Percentiles rank a stretch among this genome's conserved stretches.
These are phyloP conservation scores for Schizosaccharomyces cryophilus DNA, from an alignment of 805 yeast species.

Conservation along the genomic window DNA sequence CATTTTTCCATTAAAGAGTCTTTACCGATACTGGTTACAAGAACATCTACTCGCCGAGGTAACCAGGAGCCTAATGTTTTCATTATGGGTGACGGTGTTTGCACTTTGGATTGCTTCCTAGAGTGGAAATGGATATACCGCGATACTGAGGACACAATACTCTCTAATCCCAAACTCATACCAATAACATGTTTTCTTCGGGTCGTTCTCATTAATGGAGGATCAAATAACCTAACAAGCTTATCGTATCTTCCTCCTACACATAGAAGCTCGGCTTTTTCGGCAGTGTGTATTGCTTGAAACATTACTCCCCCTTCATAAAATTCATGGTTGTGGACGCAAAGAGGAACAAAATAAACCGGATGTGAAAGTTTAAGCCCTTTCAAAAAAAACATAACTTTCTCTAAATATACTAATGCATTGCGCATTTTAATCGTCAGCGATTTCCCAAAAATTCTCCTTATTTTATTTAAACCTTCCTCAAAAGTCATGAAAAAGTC, in stretches of 20 bases:
- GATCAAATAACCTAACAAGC: conserved; percentile 20
- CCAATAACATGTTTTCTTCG: conserved; percentile 2
- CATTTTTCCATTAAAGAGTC: conserved; percentile 34
- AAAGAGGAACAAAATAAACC: conserved; percentile 51
- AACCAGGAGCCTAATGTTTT: conserved; percentile 19
- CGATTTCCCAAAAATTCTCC: conserved; percentile 10
- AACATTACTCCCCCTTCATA: conserved; percentile 72
- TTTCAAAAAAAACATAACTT: conserved; percentile 29
- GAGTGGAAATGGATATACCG: conserved; percentile 13
- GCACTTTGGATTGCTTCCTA: conserved; percentile 7
- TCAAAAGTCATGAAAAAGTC: conserved; percentile 49
- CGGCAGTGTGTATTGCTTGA: conserved; percentile 51
- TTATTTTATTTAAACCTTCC: conserved; percentile 32
- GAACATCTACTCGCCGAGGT: conserved; percentile 51
- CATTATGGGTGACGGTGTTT: conserved; percentile 15
- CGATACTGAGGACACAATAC: conserved; percentile 5
- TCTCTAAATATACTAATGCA: conserved; percentile 34
- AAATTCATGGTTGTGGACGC: conserved; percentile 59
- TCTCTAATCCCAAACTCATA: conserved; percentile 15
- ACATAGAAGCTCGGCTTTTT: conserved; percentile 29
- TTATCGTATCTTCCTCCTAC: conserved; percentile 89
- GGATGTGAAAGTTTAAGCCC: conserved; percentile 34
- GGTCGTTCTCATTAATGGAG: background rate
- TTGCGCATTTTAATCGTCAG: conserved; percentile 40
- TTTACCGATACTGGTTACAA: conserved; percentile 45